Conservation (phyloP, 2,329 filamentous ascomycete genomes). For the Nectriaceae sp. region DNA sequence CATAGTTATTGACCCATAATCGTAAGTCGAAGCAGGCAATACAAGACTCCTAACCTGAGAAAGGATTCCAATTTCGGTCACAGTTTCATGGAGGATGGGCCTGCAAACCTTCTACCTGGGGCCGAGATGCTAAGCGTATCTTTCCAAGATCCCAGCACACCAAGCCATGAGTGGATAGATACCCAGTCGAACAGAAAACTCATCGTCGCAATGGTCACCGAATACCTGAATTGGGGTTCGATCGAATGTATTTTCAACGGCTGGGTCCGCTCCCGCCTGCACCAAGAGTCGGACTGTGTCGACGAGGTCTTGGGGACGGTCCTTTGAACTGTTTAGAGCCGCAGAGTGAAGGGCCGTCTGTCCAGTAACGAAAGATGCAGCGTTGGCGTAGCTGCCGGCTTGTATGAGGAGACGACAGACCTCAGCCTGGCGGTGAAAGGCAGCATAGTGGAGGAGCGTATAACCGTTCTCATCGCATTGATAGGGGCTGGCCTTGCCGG, state of each 20-base stretch:
- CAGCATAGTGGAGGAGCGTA: not conserved
- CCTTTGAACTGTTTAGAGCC: not conserved
- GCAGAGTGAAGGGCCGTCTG: not conserved
- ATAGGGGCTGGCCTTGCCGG: not conserved
- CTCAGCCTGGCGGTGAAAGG: not conserved
- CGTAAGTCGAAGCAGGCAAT: no score
- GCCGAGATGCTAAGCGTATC: no score
- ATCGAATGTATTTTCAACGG: not conserved
- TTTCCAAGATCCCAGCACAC: no score
- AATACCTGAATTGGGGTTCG: not conserved
- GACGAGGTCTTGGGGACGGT: not conserved
- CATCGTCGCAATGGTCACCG: not conserved
- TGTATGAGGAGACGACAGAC: not conserved
- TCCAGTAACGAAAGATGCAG: not conserved
- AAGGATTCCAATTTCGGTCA: not conserved
- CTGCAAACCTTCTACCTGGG: no score
- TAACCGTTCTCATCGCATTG: not conserved
- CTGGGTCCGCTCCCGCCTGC: not conserved
- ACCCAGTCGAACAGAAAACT: no score
- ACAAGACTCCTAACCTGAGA: no score
- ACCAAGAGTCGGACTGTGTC: not conserved
- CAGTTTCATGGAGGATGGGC: not conserved
- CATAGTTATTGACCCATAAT: no score
- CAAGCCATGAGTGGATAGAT: no score
- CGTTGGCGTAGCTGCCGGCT: not conserved